phyloP scores from a whole-genome alignment of 352 stramenopile genomes.

The Plasmopara halstedii region DNA sequence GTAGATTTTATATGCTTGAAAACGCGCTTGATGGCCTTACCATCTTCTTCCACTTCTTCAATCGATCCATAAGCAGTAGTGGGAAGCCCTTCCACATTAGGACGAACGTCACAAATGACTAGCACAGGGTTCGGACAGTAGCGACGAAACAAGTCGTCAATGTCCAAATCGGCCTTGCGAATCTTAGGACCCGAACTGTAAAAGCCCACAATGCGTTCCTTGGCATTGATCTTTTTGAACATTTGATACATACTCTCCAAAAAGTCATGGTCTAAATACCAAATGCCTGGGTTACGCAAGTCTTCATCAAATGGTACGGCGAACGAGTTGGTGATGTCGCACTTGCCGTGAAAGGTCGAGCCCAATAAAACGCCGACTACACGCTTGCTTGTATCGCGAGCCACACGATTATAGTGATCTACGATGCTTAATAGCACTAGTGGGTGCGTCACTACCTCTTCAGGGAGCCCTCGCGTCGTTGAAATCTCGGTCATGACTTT shows the following conservation, averaged over 20 bases:
- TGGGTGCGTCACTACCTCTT: conserved; percentile 96
- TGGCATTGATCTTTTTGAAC: conserved; percentile 95
- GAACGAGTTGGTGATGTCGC: conserved; percentile 92
- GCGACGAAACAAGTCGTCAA: conserved; percentile 92
- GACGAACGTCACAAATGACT: conserved; percentile 98
- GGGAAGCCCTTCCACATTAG: conserved; percentile 92
- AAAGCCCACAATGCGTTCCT: conserved; percentile 98
- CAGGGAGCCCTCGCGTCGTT: conserved; percentile 47
- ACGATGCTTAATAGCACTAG: conserved; percentile 98
- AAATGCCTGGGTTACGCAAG: conserved; percentile 94
- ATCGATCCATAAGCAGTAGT: conserved; percentile 97
- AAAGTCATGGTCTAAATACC: conserved; percentile 99
- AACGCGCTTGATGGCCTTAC: conserved; percentile 93
- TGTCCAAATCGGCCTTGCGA: conserved; percentile 91
- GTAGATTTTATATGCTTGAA: conserved; percentile 98
- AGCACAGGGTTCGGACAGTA: conserved; percentile 95
- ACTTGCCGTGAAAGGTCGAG: conserved; percentile 90
- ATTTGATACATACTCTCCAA: conserved; percentile 97
- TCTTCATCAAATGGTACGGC: conserved; percentile 99
- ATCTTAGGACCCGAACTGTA: conserved; percentile 98
- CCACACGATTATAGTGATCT: conserved; percentile 99
- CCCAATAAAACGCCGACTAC: conserved; percentile 98
- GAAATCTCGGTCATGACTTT: conserved; percentile 11
- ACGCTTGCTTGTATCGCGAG: conserved; percentile 96
- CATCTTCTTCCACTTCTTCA: conserved; percentile 94